These are phyloP conservation scores for Solanum chilense DNA, from an alignment of 257 asterid species.

Conservation along the genomic window DNA sequence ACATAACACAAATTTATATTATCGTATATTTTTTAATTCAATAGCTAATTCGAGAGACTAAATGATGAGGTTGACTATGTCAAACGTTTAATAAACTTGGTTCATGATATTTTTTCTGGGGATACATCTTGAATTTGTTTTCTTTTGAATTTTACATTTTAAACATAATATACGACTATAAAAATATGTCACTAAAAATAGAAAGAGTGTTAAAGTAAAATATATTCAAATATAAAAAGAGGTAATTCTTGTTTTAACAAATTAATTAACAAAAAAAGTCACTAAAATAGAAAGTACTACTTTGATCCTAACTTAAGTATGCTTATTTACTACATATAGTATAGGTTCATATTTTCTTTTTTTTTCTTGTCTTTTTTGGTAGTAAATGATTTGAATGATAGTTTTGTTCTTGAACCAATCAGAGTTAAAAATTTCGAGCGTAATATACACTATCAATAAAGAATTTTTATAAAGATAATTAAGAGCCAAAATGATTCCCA, in stretches of 20 bases:
- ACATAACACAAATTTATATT: too few species aligned
- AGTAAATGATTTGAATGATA: background rate
- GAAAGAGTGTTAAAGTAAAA: background rate
- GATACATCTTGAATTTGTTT: too few species aligned
- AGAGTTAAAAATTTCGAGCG: rapidly evolving
- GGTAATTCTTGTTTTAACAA: background rate
- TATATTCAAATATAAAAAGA: background rate
- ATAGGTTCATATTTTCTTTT: background rate
- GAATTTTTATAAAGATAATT: background rate
- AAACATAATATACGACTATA: background rate
- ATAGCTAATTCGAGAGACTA: too few species aligned
- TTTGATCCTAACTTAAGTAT: background rate
- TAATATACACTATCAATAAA: background rate
- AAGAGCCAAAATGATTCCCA: background rate
- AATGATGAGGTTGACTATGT: background rate
- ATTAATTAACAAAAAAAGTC: background rate
- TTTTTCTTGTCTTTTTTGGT: background rate
- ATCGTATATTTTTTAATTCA: too few species aligned
- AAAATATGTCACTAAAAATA: background rate
- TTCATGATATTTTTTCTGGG: background rate
- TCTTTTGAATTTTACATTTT: background rate
- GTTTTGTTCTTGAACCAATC: background rate
- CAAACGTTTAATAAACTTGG: background rate
- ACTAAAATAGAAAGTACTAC: background rate
- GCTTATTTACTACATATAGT: background rate